Percentiles rank a stretch among this genome's conserved stretches.
Conservation (phyloP, 2,329 filamentous ascomycete genomes). For the Aspergillus pseudotamarii region DNA sequence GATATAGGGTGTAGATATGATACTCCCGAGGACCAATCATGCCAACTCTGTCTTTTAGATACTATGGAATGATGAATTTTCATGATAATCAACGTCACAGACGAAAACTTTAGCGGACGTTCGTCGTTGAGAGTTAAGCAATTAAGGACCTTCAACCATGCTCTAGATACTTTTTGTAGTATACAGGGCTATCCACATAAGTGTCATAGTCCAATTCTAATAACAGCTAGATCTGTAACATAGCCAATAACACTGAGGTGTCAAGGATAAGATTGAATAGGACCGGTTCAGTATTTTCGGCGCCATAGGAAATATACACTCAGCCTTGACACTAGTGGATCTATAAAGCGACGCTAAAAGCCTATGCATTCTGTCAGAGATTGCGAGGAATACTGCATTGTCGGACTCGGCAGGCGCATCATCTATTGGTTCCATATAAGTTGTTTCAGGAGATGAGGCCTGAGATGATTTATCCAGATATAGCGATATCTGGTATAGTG, state of each 20-base stretch:
- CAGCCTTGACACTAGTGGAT: background rate
- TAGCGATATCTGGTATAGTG: background rate
- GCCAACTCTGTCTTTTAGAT: background rate
- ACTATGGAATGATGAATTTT: background rate
- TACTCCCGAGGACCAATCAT: background rate
- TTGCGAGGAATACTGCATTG: background rate
- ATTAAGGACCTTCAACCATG: background rate
- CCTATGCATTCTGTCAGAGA: background rate
- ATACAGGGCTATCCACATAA: background rate
- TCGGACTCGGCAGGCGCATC: background rate
- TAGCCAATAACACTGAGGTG: background rate
- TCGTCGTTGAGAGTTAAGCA: background rate
- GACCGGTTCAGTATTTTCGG: background rate
- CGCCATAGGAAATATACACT: too few relatives aligned
- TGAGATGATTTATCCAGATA: background rate
- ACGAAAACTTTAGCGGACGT: background rate
- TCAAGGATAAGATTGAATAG: background rate
- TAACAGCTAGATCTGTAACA: background rate
- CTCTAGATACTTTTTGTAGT: background rate
- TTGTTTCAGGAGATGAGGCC: background rate
- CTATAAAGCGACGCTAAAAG: background rate
- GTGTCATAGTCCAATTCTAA: background rate
- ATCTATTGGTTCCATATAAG: background rate
- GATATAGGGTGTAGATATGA: background rate
- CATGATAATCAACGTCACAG: background rate